These are phyloP conservation scores for Arachis stenosperma DNA, from an alignment of 306 rosid genomes.

Conservation along the genomic window DNA sequence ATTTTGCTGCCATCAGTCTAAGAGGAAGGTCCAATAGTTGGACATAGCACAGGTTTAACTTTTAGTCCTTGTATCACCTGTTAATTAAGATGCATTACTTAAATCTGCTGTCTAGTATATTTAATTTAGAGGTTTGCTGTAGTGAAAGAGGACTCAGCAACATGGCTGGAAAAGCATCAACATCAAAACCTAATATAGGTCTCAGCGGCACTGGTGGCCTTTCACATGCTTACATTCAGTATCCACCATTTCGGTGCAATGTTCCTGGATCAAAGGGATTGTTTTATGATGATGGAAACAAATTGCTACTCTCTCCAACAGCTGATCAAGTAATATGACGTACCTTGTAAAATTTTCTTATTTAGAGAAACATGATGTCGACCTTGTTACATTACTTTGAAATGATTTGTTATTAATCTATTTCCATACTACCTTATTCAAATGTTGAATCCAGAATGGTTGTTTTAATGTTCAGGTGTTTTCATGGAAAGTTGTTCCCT, in stretches of 20 bases:
- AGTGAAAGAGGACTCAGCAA: slow-evolving; percentile 37
- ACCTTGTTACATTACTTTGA: slow-evolving; percentile 21
- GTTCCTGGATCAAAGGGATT: slow-evolving; percentile 72
- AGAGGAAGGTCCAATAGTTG: slow-evolving; percentile 30
- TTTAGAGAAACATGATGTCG: slow-evolving; percentile 10
- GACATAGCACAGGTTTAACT: slow-evolving; percentile 37
- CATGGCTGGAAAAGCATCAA: slow-evolving; percentile 89
- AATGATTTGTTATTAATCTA: slow-evolving; percentile 11
- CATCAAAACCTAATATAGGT: slow-evolving; percentile 72
- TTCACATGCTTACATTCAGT: slow-evolving; percentile 85
- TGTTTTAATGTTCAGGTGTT: slow-evolving; percentile 58
- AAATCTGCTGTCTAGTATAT: slow-evolving; percentile 37
- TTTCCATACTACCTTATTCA: slow-evolving; percentile 8
- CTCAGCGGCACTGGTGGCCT: slow-evolving; percentile 77
- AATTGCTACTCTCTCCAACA: slow-evolving; percentile 73
- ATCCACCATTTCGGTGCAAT: slow-evolving; percentile 75
- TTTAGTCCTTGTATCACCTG: slow-evolving; percentile 24
- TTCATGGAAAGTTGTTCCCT: slow-evolving; percentile 89
- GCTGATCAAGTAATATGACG: slow-evolving; percentile 67
- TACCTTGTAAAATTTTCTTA: slow-evolving; percentile 28
- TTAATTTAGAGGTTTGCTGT: slow-evolving; percentile 36
- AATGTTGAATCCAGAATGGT: slow-evolving; percentile 11
- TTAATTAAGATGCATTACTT: slow-evolving; percentile 33
- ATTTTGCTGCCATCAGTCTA: slow-evolving; percentile 36
- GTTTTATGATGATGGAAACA: slow-evolving; percentile 93